These are phyloP conservation scores for Trichosporon inkin DNA, from an alignment of 1,284 basidiomycete species.

Conservation along the genomic window DNA sequence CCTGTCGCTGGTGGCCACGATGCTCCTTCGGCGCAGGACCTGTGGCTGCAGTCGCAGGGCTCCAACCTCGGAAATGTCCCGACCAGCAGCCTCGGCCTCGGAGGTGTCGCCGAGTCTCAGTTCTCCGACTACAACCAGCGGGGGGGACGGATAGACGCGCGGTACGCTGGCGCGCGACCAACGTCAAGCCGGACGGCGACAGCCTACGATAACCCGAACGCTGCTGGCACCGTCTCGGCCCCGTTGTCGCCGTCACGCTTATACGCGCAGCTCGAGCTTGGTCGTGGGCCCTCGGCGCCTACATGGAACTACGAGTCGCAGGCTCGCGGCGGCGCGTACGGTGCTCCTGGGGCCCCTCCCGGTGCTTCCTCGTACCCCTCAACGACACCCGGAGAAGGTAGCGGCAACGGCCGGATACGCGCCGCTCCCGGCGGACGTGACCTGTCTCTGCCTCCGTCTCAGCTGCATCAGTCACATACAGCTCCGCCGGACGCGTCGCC, in stretches of 20 bases:
- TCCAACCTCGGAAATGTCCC: conserved; percentile 38
- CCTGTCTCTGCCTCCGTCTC: conserved; percentile 14
- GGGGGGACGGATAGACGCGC: conserved; percentile 15
- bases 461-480: conserved; percentile 16
- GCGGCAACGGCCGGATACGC: conserved; percentile 10
- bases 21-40: conserved; percentile 35
- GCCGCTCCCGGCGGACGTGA: conserved; percentile 14
- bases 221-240: conserved; percentile 46
- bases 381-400: conserved; percentile 6
- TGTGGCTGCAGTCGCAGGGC: conserved; percentile 47
- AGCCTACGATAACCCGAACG: conserved; percentile 34
- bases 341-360: conserved; percentile 18
- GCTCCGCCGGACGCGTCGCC: conserved; percentile 5
- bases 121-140: conserved; percentile 25
- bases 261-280: conserved; percentile 46
- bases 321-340: conserved; percentile 15
- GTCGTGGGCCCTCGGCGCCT: conserved; percentile 20
- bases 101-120: conserved; percentile 18
- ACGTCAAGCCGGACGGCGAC: conserved; percentile 17
- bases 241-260: conserved; percentile 46
- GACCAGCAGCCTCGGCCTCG: conserved; percentile 30
- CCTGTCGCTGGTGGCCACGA: not conserved
- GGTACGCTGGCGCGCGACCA: conserved; percentile 4
- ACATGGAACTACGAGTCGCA: conserved; percentile 12
- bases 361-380: not conserved